These are phyloP conservation scores for Drechslerella dactyloides DNA, from an alignment of 2,329 filamentous ascomycete species.

Conservation along the genomic window DNA sequence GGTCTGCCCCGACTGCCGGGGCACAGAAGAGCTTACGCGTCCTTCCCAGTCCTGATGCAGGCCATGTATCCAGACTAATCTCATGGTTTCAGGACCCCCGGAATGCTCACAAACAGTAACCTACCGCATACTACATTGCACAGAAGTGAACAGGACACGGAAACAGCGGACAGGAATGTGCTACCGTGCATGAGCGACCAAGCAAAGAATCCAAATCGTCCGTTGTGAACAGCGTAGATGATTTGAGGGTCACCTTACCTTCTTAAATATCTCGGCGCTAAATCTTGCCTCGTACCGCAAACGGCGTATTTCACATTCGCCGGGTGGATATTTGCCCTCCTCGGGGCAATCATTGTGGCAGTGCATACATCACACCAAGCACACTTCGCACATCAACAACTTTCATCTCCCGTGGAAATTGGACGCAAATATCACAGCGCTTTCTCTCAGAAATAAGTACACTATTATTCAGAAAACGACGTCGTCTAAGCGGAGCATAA, in stretches of 20 bases:
- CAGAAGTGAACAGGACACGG: conserved; percentile 17
- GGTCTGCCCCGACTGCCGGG: conserved; percentile 35
- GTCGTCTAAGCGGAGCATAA: background rate
- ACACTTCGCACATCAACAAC: conserved; percentile 3
- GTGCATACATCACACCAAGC: conserved; percentile 9
- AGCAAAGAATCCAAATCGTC: conserved; percentile 30
- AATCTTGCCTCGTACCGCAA: conserved; percentile 39
- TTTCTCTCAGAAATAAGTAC: background rate
- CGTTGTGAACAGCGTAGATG: conserved; percentile 25
- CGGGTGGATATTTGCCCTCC: conserved; percentile 8
- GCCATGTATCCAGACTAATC: conserved; percentile 29
- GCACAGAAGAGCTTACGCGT: conserved; percentile 48
- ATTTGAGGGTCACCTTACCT: conserved; percentile 48
- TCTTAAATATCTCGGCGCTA: conserved; percentile 41
- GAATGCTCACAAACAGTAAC: background rate
- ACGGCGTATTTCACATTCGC: conserved; percentile 14
- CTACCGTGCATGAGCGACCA: conserved; percentile 14
- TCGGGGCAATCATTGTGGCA: conserved; percentile 38
- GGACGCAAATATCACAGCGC: conserved; percentile 21
- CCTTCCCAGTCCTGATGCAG: conserved; percentile 45
- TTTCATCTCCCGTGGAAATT: conserved; percentile 10
- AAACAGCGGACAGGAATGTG: conserved; percentile 11
- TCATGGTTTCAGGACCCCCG: conserved; percentile 44
- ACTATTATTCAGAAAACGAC: background rate
- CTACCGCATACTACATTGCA: background rate